Percentiles rank a stretch among this genome's conserved stretches.
Evolutionary conservation across 495 filamentous ascomycete genomes (phyloP).

Genomic region (Tuber calosporum): DNA sequence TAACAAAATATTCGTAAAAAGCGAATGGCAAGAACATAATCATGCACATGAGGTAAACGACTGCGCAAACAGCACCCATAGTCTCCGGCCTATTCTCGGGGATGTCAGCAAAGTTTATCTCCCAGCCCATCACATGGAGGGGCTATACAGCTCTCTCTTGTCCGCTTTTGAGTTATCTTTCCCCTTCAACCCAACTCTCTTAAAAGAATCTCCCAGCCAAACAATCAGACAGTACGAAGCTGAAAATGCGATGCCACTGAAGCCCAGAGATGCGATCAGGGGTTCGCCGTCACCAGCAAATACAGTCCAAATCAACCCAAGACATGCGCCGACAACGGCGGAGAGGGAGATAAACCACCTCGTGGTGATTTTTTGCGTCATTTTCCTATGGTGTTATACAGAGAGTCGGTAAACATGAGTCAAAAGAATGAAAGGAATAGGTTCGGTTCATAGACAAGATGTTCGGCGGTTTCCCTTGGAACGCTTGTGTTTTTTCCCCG

Average conservation of each 20-base stretch:
- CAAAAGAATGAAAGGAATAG: constrained; percentile 1
- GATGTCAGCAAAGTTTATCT: constrained; percentile 33
- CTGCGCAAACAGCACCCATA: constrained; percentile 93
- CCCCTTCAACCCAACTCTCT: constrained; percentile 82
- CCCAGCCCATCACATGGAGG: constrained; percentile 4
- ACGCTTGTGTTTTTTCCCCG: constrained; percentile 7
- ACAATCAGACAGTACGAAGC: constrained; percentile 73
- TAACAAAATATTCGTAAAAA: constrained; percentile 96
- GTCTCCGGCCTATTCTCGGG: constrained; percentile 65
- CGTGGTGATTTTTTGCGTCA: constrained; percentile 38
- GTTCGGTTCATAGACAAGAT: background rate
- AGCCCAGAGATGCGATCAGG: constrained; percentile 75
- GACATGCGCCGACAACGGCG: constrained; percentile 59
- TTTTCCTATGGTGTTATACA: constrained; percentile 7
- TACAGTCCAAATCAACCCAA: constrained; percentile 70
- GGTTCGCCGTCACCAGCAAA: constrained; percentile 82
- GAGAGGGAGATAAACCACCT: constrained; percentile 50
- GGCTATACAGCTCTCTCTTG: constrained; percentile 61
- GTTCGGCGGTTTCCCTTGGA: background rate
- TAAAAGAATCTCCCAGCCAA: constrained; percentile 90
- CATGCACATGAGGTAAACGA: constrained; percentile 78
- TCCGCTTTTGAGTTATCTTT: constrained; percentile 76
- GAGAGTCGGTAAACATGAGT: constrained; percentile 17
- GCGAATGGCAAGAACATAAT: constrained; percentile 93
- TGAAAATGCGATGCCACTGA: constrained; percentile 76